These are phyloP conservation scores for Lepiota brunneoincarnata DNA, from an alignment of 768 basidiomycete genomes.

Conservation along the genomic window DNA sequence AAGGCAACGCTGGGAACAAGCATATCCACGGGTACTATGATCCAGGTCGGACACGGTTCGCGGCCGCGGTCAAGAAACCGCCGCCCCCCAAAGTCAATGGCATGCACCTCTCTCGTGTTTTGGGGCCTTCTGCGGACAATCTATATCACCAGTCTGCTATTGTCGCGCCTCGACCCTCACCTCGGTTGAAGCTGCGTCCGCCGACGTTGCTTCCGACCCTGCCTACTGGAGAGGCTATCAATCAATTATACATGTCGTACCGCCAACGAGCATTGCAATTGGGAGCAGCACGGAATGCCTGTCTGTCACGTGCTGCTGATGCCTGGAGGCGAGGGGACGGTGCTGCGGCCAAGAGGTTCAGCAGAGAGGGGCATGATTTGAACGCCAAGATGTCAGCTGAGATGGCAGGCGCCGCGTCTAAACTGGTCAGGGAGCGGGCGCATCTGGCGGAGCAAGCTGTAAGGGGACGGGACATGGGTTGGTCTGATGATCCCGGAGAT, in stretches of 20 bases:
- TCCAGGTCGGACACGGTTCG: constrained; percentile 85
- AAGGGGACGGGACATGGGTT: constrained; percentile 60
- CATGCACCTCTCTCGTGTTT: constrained; percentile 48
- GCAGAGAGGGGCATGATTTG: constrained; percentile 88
- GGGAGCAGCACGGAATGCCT: constrained; percentile 91
- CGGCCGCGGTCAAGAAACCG: constrained; percentile 84
- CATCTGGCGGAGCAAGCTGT: constrained; percentile 76
- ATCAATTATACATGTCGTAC: constrained; percentile 83
- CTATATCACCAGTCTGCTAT: constrained; percentile 66
- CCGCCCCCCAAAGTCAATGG: constrained; percentile 38
- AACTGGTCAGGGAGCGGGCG: constrained; percentile 81
- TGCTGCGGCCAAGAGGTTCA: constrained; percentile 92
- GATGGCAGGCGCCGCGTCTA: constrained; percentile 81
- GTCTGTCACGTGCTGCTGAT: constrained; percentile 91
- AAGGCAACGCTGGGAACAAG: constrained; percentile 39
- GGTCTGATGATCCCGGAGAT: constrained; percentile 86
- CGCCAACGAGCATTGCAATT: constrained; percentile 87
- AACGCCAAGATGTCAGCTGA: constrained; percentile 90
- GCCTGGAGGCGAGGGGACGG: constrained; percentile 96
- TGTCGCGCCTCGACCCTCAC: constrained; percentile 78
- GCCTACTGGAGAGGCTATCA: constrained; percentile 79
- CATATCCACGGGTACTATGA: constrained; percentile 60
- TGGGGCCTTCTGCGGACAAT: constrained; percentile 60
- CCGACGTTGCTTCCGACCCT: constrained; percentile 87
- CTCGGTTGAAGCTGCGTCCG: constrained; percentile 79